Evolutionary conservation across 306 rosid species (phyloP).

Genomic region (Adenanthera pavonina): DNA sequence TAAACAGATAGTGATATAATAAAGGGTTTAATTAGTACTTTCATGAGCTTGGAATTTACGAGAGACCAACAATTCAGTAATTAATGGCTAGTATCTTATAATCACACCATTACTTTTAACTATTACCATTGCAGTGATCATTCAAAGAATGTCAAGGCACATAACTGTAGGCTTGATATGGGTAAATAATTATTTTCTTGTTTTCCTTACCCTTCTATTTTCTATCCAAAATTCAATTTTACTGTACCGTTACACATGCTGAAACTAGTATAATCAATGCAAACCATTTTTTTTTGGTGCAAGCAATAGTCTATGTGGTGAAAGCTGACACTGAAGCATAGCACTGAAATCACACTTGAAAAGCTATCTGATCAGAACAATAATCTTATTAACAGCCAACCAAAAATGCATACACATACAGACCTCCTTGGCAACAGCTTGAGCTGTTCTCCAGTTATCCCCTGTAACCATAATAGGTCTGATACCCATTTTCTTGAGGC

Average conservation of each 20-base stretch:
- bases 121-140: constrained; percentile 8
- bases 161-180: constrained; percentile 21
- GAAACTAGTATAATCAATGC: constrained; percentile 18
- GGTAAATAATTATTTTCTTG: constrained; percentile 7
- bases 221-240: constrained; percentile 11
- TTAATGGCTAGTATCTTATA: constrained; percentile 10
- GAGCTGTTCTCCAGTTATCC: constrained; percentile 97
- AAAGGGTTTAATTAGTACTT: neutral
- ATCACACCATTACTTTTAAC: constrained; percentile 11
- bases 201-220: neutral
- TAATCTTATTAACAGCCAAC: constrained; percentile 22
- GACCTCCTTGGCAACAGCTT: constrained; percentile 89
- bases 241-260: constrained; percentile 7
- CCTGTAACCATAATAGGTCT: constrained; percentile 94
- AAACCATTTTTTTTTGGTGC: constrained; percentile 21
- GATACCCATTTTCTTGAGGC: constrained; percentile 91
- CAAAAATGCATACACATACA: constrained; percentile 37
- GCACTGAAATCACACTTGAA: constrained; percentile 29
- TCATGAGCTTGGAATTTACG: neutral
- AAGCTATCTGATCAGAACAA: constrained; percentile 25
- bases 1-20: neutral
- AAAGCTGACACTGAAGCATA: constrained; percentile 27
- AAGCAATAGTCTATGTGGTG: neutral
- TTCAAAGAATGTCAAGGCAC: too few species aligned
- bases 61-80: constrained; percentile 29